phyloP scores from a whole-genome alignment of 2,329 filamentous ascomycete species.

The Chaetomium globosum region DNA sequence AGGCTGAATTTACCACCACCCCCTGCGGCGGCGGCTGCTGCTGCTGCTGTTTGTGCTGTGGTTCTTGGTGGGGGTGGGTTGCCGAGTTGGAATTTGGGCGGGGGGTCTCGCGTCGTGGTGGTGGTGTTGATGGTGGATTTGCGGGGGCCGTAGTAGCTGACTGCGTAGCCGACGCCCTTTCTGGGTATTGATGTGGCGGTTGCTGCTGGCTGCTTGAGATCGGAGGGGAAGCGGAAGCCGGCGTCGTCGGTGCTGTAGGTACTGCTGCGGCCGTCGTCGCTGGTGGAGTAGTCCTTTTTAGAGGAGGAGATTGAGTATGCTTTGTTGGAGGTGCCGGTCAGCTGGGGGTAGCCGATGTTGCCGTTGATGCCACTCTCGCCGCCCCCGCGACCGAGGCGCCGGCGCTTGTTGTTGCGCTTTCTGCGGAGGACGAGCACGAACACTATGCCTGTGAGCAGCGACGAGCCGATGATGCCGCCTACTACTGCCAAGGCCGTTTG shows the following conservation, averaged over 20 bases:
- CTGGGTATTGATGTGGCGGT: background rate
- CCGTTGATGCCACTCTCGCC: background rate
- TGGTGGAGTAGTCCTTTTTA: slow-evolving; percentile 19
- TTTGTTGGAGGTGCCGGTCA: slow-evolving; percentile 28
- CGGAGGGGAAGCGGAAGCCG: slow-evolving; percentile 28
- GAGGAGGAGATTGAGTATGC: slow-evolving; percentile 25
- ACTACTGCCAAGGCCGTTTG: slow-evolving; percentile 49
- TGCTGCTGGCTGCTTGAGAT: slow-evolving; percentile 34
- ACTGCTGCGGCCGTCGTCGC: slow-evolving; percentile 32
- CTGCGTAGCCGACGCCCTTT: slow-evolving; percentile 30
- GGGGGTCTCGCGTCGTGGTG: background rate
- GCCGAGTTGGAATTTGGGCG: slow-evolving; percentile 18
- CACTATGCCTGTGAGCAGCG: slow-evolving; percentile 45
- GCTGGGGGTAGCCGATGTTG: slow-evolving; percentile 35
- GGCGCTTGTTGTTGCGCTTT: slow-evolving; percentile 36
- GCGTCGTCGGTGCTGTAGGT: slow-evolving; percentile 34
- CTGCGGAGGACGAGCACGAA: slow-evolving; percentile 45
- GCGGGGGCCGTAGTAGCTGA: slow-evolving; percentile 27
- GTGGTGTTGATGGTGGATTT: background rate
- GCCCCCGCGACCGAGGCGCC: slow-evolving; percentile 24
- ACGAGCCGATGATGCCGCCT: slow-evolving; percentile 48
- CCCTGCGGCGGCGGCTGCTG: slow-evolving; percentile 4
- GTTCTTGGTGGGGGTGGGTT: slow-evolving; percentile 15
- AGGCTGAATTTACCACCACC: slow-evolving; percentile 35
- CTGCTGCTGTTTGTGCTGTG: slow-evolving; percentile 12